These are phyloP conservation scores for Vitis cinerea DNA, from an alignment of 164 flowering plant species.

Conservation along the genomic window DNA sequence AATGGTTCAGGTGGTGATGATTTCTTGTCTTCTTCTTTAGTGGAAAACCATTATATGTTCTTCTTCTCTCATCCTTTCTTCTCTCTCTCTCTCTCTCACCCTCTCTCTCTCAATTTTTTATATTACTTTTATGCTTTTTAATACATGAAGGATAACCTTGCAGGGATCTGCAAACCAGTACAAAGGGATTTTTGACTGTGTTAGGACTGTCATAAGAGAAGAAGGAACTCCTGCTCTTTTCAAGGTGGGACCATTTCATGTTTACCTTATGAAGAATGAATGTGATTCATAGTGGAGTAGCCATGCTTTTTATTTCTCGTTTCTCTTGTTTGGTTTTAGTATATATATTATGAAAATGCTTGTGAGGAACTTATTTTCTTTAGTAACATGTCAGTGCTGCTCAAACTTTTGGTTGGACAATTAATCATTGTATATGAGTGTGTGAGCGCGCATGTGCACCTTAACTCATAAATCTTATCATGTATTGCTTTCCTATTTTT, in stretches of 20 bases:
- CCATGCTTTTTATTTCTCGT: neutral
- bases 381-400: too few relatives aligned
- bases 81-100: too few relatives aligned
- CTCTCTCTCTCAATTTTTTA: neutral
- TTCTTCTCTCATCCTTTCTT: too few relatives aligned
- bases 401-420: too few relatives aligned
- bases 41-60: neutral
- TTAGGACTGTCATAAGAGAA: slow-evolving; percentile 65
- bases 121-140: neutral
- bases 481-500: too few relatives aligned
- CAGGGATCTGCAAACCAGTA: slow-evolving; percentile 82
- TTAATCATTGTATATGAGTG: too few relatives aligned
- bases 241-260: slow-evolving; percentile 50
- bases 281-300: neutral
- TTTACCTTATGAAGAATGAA: neutral
- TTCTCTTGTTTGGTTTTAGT: neutral
- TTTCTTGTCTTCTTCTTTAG: neutral
- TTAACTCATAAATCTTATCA: too few relatives aligned
- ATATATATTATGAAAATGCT: too few relatives aligned
- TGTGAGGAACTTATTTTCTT: too few relatives aligned
- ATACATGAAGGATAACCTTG: neutral
- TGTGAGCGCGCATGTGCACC: too few relatives aligned
- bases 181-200: slow-evolving; percentile 75
- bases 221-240: slow-evolving; percentile 80
- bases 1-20: slow-evolving; percentile 79